Conservation (phyloP, 2,329 filamentous ascomycete genomes). For the Pyrenophora tritici-repentis region DNA sequence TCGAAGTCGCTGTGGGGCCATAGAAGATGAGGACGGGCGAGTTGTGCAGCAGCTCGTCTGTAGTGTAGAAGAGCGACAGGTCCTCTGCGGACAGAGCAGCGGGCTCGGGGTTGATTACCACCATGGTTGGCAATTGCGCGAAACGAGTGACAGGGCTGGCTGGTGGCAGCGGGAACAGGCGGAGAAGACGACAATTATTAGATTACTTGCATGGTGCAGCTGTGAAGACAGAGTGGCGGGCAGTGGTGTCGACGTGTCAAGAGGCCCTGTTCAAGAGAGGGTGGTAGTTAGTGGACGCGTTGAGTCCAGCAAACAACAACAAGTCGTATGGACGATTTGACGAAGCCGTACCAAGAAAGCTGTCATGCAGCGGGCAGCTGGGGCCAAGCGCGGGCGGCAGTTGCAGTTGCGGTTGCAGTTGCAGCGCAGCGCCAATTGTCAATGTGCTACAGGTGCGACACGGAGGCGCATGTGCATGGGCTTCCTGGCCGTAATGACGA, state of each 20-base stretch:
- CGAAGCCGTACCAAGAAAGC: constrained; percentile 26
- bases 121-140: constrained; percentile 64
- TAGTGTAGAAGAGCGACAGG: constrained; percentile 85
- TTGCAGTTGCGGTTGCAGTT: no score
- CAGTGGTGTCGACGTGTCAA: constrained; percentile 8
- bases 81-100: constrained; percentile 76
- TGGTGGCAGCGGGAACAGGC: constrained; percentile 8
- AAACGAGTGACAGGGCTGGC: constrained; percentile 39
- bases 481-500: constrained; percentile 17
- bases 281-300: constrained; percentile 13
- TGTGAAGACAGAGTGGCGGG: constrained; percentile 11
- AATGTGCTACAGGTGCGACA: constrained; percentile 34
- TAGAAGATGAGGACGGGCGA: constrained; percentile 88
- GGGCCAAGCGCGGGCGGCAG: constrained; percentile 31
- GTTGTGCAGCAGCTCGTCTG: constrained; percentile 80
- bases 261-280: neutral
- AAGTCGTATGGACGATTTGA: constrained; percentile 3
- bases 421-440: constrained; percentile 32
- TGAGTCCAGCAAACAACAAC: constrained; percentile 8
- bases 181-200: constrained; percentile 10
- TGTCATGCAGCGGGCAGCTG: constrained; percentile 26
- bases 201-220: constrained; percentile 31
- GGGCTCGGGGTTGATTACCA: constrained; percentile 78
- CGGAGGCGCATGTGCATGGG: constrained; percentile 14
- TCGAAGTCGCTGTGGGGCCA: constrained; percentile 85